A percentile compares a stretch with the other conserved stretches of the same genome.
phyloP scores from a whole-genome alignment of 495 filamentous ascomycete genomes.

The Bathelium albidoporum region DNA sequence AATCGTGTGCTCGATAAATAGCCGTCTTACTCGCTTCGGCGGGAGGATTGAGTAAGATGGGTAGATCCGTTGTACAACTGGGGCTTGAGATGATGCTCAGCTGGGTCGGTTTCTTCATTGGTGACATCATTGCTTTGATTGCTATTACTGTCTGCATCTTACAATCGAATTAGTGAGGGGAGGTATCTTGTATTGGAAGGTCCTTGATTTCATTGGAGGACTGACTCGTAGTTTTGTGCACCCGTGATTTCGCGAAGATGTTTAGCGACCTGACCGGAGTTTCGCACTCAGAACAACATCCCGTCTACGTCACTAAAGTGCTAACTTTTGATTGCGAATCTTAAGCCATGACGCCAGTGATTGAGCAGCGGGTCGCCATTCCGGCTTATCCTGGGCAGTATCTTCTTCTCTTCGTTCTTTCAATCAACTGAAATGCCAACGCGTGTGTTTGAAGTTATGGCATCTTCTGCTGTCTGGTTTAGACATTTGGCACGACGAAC shows the following conservation, averaged over 20 bases:
- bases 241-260: not conserved
- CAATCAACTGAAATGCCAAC: not conserved
- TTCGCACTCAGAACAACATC: not conserved
- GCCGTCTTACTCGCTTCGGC: too few relatives aligned
- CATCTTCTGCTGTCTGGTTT: not conserved
- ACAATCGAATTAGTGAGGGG: too few relatives aligned
- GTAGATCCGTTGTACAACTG: too few relatives aligned
- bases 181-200: too few relatives aligned
- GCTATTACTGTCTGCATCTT: too few relatives aligned
- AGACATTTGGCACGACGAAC: not conserved
- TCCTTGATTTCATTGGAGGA: not conserved
- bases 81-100: too few relatives aligned
- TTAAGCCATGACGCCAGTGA: not conserved
- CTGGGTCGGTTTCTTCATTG: too few relatives aligned
- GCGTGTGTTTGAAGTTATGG: not conserved
- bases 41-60: too few relatives aligned
- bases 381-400: not conserved
- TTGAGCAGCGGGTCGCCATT: not conserved
- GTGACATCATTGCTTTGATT: too few relatives aligned
- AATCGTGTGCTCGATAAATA: too few relatives aligned
- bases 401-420: not conserved
- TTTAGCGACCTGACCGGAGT: not conserved
- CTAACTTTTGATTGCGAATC: not conserved
- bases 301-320: not conserved
- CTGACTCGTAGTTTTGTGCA: not conserved